Percentiles rank a stretch among this genome's conserved stretches.
These are phyloP conservation scores for Aureobasidium melanogenum DNA, from an alignment of 2,329 filamentous ascomycete species.

Conservation along the genomic window DNA sequence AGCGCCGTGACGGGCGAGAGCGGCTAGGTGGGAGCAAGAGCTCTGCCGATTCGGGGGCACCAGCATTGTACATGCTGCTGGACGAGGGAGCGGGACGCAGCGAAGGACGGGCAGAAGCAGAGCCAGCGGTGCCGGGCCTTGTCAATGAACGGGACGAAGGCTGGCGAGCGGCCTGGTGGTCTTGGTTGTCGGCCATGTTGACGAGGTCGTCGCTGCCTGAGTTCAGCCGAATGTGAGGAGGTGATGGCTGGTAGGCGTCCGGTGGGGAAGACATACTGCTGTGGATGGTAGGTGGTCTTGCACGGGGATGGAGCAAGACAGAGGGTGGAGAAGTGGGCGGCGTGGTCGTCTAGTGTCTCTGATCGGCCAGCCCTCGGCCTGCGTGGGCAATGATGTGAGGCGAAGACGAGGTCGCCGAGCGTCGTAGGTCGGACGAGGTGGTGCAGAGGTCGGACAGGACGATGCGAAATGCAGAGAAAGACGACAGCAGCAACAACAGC, in stretches of 20 bases:
- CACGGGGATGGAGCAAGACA: not conserved
- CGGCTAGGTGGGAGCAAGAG: slow-evolving; percentile 41
- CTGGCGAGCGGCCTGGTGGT: slow-evolving; percentile 32
- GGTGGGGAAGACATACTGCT: slow-evolving; percentile 12
- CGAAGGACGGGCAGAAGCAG: slow-evolving; percentile 27
- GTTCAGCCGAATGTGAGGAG: slow-evolving; percentile 57
- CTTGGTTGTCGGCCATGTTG: slow-evolving; percentile 27
- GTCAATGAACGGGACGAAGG: slow-evolving; percentile 38
- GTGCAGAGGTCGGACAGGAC: not conserved
- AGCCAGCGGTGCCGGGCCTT: slow-evolving; percentile 27
- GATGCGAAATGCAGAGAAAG: not conserved
- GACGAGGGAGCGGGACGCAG: slow-evolving; percentile 20
- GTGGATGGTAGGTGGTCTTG: not conserved
- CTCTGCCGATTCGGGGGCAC: slow-evolving; percentile 38
- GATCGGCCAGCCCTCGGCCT: slow-evolving; percentile 9
- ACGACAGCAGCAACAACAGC: not conserved
- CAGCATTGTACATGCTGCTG: slow-evolving; percentile 28
- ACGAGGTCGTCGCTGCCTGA: slow-evolving; percentile 49
- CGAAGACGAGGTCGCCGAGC: not conserved
- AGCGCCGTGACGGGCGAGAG: slow-evolving; percentile 37
- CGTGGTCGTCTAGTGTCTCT: not conserved
- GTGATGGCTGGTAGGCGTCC: slow-evolving; percentile 12
- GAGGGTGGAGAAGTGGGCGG: not conserved
- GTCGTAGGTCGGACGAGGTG: not conserved
- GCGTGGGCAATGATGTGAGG: slow-evolving; percentile 1